phyloP scores from a whole-genome alignment of 305 asterid species.

The Fraxinus angustifolia region DNA sequence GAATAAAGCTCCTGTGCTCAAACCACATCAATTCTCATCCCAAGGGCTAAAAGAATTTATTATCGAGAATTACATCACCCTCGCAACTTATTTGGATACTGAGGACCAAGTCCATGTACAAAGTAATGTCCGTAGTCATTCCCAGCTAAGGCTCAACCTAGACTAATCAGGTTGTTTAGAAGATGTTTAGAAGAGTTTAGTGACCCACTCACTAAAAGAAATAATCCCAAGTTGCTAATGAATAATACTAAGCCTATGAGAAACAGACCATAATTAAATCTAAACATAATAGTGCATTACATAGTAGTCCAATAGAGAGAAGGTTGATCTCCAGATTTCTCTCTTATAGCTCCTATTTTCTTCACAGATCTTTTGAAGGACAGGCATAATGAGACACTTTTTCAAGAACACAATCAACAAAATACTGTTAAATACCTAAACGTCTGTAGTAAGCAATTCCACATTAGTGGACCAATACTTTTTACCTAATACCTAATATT shows the following conservation, averaged over 20 bases:
- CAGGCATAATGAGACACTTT: not conserved
- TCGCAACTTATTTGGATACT: not conserved
- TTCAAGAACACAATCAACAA: not conserved
- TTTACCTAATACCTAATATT: slow-evolving; percentile 16
- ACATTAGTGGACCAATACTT: slow-evolving; percentile 1
- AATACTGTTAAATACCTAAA: not conserved
- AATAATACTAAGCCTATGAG: not conserved
- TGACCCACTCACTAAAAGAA: not conserved
- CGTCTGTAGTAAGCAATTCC: not conserved
- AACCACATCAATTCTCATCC: not conserved
- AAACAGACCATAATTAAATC: not conserved
- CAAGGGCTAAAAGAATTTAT: not conserved
- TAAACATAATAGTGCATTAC: not conserved
- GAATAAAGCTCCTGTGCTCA: not conserved
- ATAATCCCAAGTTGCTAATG: slow-evolving; percentile 1
- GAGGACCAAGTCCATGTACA: not conserved
- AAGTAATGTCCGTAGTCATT: not conserved
- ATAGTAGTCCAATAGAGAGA: not conserved
- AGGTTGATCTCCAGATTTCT: not conserved
- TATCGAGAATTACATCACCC: not conserved
- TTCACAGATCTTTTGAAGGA: not conserved
- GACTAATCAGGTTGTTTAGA: not conserved
- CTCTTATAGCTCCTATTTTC: not conserved
- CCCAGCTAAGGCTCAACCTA: not conserved
- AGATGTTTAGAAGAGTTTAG: not conserved